phyloP scores from a whole-genome alignment of 2,329 filamentous ascomycete genomes.

The Exophiala xenobiotica region DNA sequence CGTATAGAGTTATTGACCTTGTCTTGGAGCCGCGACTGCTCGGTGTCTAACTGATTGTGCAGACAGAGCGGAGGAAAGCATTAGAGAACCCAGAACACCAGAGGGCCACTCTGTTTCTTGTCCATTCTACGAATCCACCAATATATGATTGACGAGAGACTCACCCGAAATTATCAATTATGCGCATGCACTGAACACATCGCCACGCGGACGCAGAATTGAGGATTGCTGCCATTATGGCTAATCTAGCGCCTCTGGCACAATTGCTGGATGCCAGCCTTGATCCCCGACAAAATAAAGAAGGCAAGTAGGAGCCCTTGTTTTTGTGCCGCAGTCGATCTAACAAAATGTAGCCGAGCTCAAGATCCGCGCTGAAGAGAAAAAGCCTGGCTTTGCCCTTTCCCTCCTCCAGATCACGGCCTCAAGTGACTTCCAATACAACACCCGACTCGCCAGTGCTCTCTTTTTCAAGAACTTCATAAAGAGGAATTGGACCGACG shows the following conservation, averaged over 20 bases:
- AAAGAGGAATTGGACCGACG: conserved; percentile 90
- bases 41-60: too few relatives aligned
- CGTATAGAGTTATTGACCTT: background rate
- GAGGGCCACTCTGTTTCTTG: too few relatives aligned
- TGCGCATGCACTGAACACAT: conserved; percentile 3
- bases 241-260: conserved; percentile 55
- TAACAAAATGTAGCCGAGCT: conserved; percentile 65
- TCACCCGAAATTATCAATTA: background rate
- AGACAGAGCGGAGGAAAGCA: too few relatives aligned
- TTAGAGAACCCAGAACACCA: too few relatives aligned
- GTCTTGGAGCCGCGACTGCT: too few relatives aligned
- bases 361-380: conserved; percentile 74
- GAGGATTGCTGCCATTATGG: conserved; percentile 48
- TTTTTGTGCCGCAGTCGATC: background rate
- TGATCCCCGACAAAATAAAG: conserved; percentile 81
- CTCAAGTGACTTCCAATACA: conserved; percentile 67
- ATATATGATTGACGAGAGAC: too few relatives aligned
- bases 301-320: conserved; percentile 60
- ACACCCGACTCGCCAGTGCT: conserved; percentile 81
- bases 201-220: background rate
- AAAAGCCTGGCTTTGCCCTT: conserved; percentile 83
- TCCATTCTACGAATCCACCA: too few relatives aligned
- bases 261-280: conserved; percentile 88
- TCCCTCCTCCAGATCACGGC: conserved; percentile 87
- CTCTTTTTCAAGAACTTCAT: conserved; percentile 99